Percentiles rank a stretch among this genome's conserved stretches.
phyloP scores from a whole-genome alignment of 495 filamentous ascomycete species.

The Daldinia caldariorum region DNA sequence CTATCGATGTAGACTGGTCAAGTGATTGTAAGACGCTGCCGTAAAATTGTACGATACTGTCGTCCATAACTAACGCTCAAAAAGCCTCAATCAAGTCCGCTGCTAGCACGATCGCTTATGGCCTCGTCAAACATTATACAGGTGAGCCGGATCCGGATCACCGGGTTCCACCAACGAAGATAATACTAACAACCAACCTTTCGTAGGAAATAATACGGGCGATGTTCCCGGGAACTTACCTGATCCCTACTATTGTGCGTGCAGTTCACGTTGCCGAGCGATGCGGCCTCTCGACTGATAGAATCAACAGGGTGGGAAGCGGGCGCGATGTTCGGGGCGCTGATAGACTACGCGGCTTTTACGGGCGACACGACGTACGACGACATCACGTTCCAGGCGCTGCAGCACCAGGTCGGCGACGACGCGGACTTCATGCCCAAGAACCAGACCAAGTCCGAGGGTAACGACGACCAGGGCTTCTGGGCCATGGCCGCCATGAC shows the following conservation, averaged over 20 bases:
- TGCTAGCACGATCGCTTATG: conserved; percentile 39
- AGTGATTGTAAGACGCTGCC: conserved; percentile 29
- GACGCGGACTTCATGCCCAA: conserved; percentile 70
- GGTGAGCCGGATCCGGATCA: conserved; percentile 50
- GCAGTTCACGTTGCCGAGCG: neutral
- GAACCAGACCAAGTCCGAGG: conserved; percentile 69
- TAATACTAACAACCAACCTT: neutral
- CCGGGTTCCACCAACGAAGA: neutral
- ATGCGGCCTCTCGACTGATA: conserved; percentile 39
- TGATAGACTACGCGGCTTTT: conserved; percentile 74
- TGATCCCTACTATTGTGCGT: conserved; percentile 57
- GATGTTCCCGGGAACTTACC: conserved; percentile 56
- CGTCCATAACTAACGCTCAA: conserved; percentile 10
- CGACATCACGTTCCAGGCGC: conserved; percentile 61
- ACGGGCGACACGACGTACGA: conserved; percentile 72
- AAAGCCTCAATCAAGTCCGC: conserved; percentile 36
- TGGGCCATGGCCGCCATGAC: conserved; percentile 76
- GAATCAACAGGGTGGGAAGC: conserved; percentile 80
- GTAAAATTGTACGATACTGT: neutral
- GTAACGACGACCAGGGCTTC: conserved; percentile 75
- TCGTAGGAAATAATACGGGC: conserved; percentile 68
- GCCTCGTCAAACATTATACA: conserved; percentile 59
- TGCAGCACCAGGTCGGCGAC: conserved; percentile 68
- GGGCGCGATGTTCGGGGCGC: conserved; percentile 71
- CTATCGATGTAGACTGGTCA: conserved; percentile 39